Base-by-base conservation (phyloP, 169 alveolate genomes). In the Cyclospora cayetanensis region DNA sequence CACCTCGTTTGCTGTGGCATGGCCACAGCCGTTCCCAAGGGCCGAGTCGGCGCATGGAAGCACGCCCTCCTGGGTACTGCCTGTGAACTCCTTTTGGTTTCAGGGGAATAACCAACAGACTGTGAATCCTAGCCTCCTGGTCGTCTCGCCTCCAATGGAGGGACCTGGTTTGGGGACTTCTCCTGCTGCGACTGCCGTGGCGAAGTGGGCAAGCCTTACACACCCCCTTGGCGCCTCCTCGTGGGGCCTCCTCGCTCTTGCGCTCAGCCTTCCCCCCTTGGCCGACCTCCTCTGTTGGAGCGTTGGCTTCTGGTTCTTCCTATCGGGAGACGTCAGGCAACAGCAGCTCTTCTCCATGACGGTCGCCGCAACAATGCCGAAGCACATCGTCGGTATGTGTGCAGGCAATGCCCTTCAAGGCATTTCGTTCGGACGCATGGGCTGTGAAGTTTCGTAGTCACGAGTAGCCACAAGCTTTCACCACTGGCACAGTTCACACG, bases 341-440 rank as follows among this genome's bases (percentile, higher is more conserved):
- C 74, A 79, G 74, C 89, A 79, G 25, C 89, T 79, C 89, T n/a
- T 79, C n/a, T 79, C 74, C 70, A 50, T 79, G 89, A 39, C 89
- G 20, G 89, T 79, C 46, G 89, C 89, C 15, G 68, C 89, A 7
- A 79, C 89, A 7, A 79, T 79, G 89, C 89, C 89, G 52, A 79
- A 79, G 72, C 89, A 79, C 29, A 27, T 79, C 37, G 46, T 79
- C 46, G 74, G 89, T 79, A 79, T 25, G 89, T 42, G n/a, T n/a
- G n/a, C n/a, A n/a, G n/a, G n/a, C n/a, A n/a, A n/a, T n/a, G n/a
- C n/a, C n/a, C n/a, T n/a, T n/a, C n/a, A n/a, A n/a, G n/a, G n/a
- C n/a, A n/a, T n/a, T n/a, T n/a, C n/a, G n/a, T n/a, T n/a, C n/a
- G n/a, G n/a, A n/a, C n/a, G n/a, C n/a, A n/a, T n/a, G n/a, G n/a